These are phyloP conservation scores for Diophrys appendiculata DNA, from an alignment of 73 alveolate genomes.

Conservation along the genomic window DNA sequence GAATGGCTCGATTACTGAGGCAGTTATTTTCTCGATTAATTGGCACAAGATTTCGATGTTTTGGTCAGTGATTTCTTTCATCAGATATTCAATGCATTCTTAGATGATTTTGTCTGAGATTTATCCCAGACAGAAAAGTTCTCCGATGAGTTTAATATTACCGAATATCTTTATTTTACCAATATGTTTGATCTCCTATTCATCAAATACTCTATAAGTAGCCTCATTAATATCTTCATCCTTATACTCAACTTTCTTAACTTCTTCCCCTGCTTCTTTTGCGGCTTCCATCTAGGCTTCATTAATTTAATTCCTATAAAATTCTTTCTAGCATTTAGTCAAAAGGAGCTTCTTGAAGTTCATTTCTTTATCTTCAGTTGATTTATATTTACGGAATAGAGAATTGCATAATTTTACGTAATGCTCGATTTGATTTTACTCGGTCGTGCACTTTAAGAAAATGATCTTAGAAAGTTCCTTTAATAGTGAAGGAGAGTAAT, in stretches of 20 bases:
- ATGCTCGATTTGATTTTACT: constrained; percentile 21
- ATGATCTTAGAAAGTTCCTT: constrained; percentile 41
- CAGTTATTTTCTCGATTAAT: constrained; percentile 12
- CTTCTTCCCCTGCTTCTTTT: constrained; percentile 28
- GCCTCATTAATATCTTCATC: constrained; percentile 36
- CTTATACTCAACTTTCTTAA: not conserved
- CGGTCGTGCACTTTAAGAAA: constrained; percentile 45
- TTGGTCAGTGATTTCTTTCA: constrained; percentile 38
- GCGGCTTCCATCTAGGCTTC: no score
- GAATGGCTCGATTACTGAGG: constrained; percentile 2
- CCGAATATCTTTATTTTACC: constrained; percentile 26
- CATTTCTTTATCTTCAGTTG: constrained; percentile 39
- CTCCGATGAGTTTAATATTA: constrained; percentile 33
- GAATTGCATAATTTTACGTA: constrained; percentile 28
- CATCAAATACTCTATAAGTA: constrained; percentile 33
- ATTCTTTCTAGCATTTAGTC: constrained; percentile 39
- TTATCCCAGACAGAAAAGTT: constrained; percentile 26
- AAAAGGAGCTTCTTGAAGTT: constrained; percentile 39
- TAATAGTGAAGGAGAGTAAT: constrained; percentile 39
- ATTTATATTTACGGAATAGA: constrained; percentile 23
- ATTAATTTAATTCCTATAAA: constrained; percentile 23
- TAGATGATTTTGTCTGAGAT: constrained; percentile 38
- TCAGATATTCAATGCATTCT: constrained; percentile 21
- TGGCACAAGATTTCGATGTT: constrained; percentile 42
- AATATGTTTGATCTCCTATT: constrained; percentile 27